Evolutionary conservation across 371 early-diverging fungal species (phyloP), one percentile per base, ranked within the genome.

Genomic region (Mucor racemosus): DNA sequence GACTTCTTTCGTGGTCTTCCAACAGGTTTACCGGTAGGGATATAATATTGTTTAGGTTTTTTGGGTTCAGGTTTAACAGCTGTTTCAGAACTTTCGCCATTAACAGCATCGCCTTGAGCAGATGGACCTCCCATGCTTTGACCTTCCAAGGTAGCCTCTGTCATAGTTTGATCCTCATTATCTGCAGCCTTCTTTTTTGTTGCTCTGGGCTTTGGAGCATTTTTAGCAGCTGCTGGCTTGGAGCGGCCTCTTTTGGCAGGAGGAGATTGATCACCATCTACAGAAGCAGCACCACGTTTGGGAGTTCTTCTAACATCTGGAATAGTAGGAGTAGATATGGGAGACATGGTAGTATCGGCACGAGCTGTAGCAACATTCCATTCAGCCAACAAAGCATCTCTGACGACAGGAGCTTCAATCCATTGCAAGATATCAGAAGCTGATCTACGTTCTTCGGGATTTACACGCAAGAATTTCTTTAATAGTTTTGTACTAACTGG

Each of bases 401-500:
- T 62, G 9, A 74, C 66, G 9, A 65, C 62, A 0, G 73, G 74
- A 13, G 58, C 66, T 39, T 62, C 55, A 58, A 76, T 58, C 84
- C 83, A 88, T 34, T 55, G 71, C 34, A 84, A 39, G 4, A 87
- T 48, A 41, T 84, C 78, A 14, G 68, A 62, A 0, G 86, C 78
- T 0, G 80, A 76, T 44, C 71, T 72, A 11, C 90, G 78, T 5
- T 85, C 79, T 38, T 78, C 74, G 0, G 90, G 84, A 5, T 60
- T 26, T 0, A 80, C 78, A 8, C 80, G 81, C 38, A 89, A 55
- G 65, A 82, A 82, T 7, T 68, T 65, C 14, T 81, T 64, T 6
- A 89, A 55, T 6, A 89, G 53, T 13, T 80, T 68, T 7, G 79
- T 73, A 15, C 85, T 85, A 7, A 65, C 48, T n/a, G 69, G 60